phyloP scores from a whole-genome alignment of 1,284 basidiomycete genomes.

The Cystobasidiaceae sp. region DNA sequence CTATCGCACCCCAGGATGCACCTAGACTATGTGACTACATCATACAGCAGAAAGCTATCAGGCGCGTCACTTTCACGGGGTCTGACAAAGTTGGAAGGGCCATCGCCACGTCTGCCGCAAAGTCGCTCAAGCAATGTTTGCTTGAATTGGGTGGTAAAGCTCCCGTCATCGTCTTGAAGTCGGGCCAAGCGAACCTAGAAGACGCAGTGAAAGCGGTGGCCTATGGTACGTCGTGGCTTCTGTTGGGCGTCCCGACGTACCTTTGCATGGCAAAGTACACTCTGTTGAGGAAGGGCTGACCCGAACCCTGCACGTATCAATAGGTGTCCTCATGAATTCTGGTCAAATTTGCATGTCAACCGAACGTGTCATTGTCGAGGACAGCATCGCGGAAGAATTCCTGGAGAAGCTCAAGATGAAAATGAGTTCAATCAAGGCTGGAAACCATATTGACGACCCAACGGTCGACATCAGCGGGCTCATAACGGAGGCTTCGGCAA shows the following conservation, averaged over 20 bases:
- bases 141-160: not conserved
- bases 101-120: not conserved
- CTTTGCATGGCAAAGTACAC: no score
- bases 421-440: not conserved
- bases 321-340: not conserved
- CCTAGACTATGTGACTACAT: not conserved
- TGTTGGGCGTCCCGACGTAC: no score
- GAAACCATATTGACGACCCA: not conserved
- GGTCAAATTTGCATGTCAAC: slow-evolving; percentile 1
- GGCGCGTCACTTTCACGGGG: not conserved
- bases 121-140: not conserved
- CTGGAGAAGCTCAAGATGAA: not conserved
- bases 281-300: no score
- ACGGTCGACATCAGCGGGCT: not conserved
- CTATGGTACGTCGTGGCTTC: not conserved
- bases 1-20: not conserved
- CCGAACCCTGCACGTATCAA: no score
- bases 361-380: not conserved
- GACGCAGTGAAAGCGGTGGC: not conserved
- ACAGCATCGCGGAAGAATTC: not conserved
- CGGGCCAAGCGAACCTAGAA: not conserved
- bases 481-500: not conserved
- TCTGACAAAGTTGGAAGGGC: not conserved
- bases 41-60: not conserved
- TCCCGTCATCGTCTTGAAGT: not conserved